Evolutionary conservation across 1,284 basidiomycete genomes (phyloP).

Genomic region (Wolfiporia cocos): DNA sequence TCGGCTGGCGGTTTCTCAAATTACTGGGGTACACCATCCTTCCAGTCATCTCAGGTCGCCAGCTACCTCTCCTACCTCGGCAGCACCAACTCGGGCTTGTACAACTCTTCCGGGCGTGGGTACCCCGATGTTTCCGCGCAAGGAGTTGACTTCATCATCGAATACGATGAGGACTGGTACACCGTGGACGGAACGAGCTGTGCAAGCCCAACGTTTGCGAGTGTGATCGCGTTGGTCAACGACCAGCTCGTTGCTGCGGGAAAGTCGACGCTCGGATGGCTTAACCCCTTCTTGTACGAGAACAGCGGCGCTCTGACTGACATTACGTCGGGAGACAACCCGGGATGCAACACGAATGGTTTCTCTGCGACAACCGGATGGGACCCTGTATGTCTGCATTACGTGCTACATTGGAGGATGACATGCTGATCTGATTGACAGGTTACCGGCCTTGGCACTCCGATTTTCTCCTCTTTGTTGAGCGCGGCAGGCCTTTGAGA

Average conservation of each 20-base stretch:
- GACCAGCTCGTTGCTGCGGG: slow-evolving; percentile 39
- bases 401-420: background rate
- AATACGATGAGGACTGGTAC: slow-evolving; percentile 25
- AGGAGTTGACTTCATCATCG: slow-evolving; percentile 24
- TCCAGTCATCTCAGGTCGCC: slow-evolving; percentile 33
- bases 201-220: slow-evolving; percentile 46
- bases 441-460: slow-evolving; percentile 22
- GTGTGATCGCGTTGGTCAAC: slow-evolving; percentile 49
- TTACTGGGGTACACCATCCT: slow-evolving; percentile 35
- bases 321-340: slow-evolving; percentile 17
- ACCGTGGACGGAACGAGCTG: slow-evolving; percentile 44
- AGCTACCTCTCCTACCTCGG: slow-evolving; percentile 27
- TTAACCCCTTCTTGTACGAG: slow-evolving; percentile 39
- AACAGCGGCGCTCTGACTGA: slow-evolving; percentile 17
- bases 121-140: slow-evolving; percentile 28
- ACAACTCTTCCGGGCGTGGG: slow-evolving; percentile 24
- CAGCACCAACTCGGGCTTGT: slow-evolving; percentile 21
- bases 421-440: background rate
- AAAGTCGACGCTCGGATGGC: slow-evolving; percentile 38
- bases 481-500: slow-evolving; percentile 5
- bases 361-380: slow-evolving; percentile 31
- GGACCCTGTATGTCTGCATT: slow-evolving; percentile 25
- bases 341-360: slow-evolving; percentile 29
- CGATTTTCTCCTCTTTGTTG: slow-evolving; percentile 14
- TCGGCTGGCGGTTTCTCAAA: slow-evolving; percentile 46